phyloP scores from a whole-genome alignment of 768 basidiomycete genomes.

The Cantharellus anzutake region DNA sequence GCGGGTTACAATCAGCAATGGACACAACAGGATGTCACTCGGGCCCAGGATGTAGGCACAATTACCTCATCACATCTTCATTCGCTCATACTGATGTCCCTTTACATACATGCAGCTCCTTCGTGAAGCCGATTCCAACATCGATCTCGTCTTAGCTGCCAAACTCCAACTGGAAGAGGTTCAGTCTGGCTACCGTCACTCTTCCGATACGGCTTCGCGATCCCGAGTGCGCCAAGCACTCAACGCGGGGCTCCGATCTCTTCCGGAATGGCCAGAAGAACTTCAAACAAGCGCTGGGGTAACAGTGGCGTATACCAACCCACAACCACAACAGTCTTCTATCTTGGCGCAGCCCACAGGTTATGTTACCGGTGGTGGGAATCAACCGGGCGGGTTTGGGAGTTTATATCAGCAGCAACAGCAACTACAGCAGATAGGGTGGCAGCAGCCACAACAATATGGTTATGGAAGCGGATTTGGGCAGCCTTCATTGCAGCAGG shows the following conservation, averaged over 20 bases:
- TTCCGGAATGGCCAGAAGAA: neutral
- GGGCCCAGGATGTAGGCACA: neutral
- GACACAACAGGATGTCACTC: neutral
- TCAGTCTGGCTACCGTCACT: neutral
- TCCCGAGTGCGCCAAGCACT: neutral
- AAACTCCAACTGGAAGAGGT: neutral
- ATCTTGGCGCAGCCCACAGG: neutral
- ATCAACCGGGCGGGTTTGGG: too few species aligned
- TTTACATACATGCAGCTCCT: neutral
- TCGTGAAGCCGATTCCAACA: neutral
- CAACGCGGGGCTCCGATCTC: neutral
- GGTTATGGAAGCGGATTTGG: too few species aligned
- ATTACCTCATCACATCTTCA: neutral
- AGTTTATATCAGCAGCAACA: neutral
- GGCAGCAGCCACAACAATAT: neutral
- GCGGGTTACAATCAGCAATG: neutral
- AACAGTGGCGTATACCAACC: neutral
- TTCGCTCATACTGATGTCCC: neutral
- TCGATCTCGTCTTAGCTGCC: neutral
- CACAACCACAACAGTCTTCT: neutral
- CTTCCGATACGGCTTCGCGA: neutral
- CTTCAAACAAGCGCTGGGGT: neutral
- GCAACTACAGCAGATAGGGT: neutral
- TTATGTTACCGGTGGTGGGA: too few species aligned
- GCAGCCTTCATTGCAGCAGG: too few species aligned